phyloP scores from a whole-genome alignment of 2,329 filamentous ascomycete species.

The Hymenoscyphus infarciens region DNA sequence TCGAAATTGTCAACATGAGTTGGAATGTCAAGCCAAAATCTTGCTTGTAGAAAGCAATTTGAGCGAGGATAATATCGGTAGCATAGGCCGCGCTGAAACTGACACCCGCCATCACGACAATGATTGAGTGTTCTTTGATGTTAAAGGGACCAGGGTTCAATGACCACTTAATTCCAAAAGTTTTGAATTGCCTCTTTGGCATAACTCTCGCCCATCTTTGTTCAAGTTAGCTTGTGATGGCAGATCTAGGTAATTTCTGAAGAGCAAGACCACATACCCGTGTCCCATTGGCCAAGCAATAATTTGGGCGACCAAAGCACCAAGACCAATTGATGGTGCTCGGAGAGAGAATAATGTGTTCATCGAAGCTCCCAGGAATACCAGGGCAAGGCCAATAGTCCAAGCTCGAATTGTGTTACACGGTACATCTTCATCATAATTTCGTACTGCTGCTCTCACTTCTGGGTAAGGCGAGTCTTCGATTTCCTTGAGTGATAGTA shows the following conservation, averaged over 20 bases:
- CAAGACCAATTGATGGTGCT: slow-evolving; percentile 41
- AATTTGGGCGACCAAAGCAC: slow-evolving; percentile 29
- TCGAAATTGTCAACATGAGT: slow-evolving; percentile 56
- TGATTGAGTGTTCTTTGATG: slow-evolving; percentile 66
- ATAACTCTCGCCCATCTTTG: slow-evolving; percentile 45
- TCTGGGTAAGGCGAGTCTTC: slow-evolving; percentile 30
- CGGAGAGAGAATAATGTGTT: slow-evolving; percentile 34
- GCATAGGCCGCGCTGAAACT: slow-evolving; percentile 52
- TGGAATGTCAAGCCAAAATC: slow-evolving; percentile 59
- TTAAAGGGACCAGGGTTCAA: slow-evolving; percentile 69
- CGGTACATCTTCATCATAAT: slow-evolving; percentile 61
- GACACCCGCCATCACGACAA: slow-evolving; percentile 52
- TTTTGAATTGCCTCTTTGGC: slow-evolving; percentile 33
- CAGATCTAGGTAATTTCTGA: not conserved
- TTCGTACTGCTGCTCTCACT: slow-evolving; percentile 52
- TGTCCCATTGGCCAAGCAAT: slow-evolving; percentile 48
- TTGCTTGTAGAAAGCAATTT: slow-evolving; percentile 71
- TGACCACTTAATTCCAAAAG: slow-evolving; percentile 52
- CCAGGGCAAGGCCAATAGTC: slow-evolving; percentile 51
- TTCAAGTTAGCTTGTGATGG: not conserved
- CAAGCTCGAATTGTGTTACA: slow-evolving; percentile 65
- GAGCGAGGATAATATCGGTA: slow-evolving; percentile 69
- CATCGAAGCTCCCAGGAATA: slow-evolving; percentile 24
- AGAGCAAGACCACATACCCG: slow-evolving; percentile 27
- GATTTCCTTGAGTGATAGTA: slow-evolving; percentile 28